Percentiles rank a stretch among this genome's conserved stretches.
Conservation (phyloP, 345 rosid species). For the Eucalyptus lansdowneana region DNA sequence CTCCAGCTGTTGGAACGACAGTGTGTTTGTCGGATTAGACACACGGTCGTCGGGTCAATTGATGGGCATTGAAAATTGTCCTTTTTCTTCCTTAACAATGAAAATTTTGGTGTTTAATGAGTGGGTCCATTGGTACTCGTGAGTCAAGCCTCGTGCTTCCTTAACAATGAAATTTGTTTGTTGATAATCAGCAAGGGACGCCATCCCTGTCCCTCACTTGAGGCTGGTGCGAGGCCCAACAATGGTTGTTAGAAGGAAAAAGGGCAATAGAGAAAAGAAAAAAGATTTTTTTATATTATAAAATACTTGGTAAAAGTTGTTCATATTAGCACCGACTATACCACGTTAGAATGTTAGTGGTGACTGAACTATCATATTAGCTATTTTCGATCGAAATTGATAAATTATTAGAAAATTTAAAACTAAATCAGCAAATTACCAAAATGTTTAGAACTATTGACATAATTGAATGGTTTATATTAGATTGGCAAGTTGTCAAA, state of each 20-base stretch:
- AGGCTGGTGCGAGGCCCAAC: too few relatives aligned
- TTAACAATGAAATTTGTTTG: not conserved
- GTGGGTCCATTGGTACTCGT: not conserved
- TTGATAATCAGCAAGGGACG: not conserved
- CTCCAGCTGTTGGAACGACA: not conserved
- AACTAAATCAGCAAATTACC: accelerated
- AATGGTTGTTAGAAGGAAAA: not conserved
- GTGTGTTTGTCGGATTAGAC: not conserved
- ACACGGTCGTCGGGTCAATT: not conserved
- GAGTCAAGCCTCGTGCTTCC: not conserved
- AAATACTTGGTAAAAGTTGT: too few relatives aligned
- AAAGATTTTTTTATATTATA: too few relatives aligned
- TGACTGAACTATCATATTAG: accelerated
- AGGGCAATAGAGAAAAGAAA: too few relatives aligned
- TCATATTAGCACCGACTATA: accelerated
- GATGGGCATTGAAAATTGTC: not conserved
- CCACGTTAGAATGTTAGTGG: accelerated
- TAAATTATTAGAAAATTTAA: too few relatives aligned
- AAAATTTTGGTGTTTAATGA: not conserved
- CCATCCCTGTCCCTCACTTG: not conserved
- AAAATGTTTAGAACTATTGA: too few relatives aligned
- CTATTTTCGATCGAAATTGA: too few relatives aligned
- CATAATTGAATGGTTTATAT: too few relatives aligned
- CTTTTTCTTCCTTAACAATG: not conserved
- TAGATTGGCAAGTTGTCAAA: too few relatives aligned